A percentile compares a stretch with the other conserved stretches of the same genome.
Conservation (phyloP, 192 early-diverging fungal species). For the Coemansia sp. region DNA sequence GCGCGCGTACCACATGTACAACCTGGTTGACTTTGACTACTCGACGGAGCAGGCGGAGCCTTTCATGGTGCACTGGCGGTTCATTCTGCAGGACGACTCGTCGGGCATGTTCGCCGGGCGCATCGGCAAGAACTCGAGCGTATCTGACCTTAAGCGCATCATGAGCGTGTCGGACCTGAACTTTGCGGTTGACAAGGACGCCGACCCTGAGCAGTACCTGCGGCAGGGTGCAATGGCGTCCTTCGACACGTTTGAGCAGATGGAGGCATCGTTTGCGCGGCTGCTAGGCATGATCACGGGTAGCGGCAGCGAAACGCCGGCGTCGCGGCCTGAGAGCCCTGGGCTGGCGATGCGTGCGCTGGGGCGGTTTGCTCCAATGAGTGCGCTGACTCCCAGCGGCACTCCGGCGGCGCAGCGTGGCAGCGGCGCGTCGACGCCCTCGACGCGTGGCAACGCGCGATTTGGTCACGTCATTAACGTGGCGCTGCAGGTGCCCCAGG, state of each 20-base stretch:
- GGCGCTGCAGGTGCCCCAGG: constrained; percentile 66
- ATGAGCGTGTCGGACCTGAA: constrained; percentile 80
- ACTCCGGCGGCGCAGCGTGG: constrained; percentile 13
- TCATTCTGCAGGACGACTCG: constrained; percentile 64
- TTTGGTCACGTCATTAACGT: constrained; percentile 84
- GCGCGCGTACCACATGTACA: constrained; percentile 97
- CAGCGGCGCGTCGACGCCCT: constrained; percentile 20
- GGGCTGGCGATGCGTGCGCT: constrained; percentile 33
- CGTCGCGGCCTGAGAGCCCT: constrained; percentile 48
- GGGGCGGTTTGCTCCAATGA: constrained; percentile 43
- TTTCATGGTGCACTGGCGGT: constrained; percentile 75
- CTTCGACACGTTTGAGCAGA: constrained; percentile 63
- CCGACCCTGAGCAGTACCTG: constrained; percentile 63
- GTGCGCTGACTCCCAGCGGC: constrained; percentile 26
- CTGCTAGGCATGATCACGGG: constrained; percentile 62
- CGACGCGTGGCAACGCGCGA: constrained; percentile 18
- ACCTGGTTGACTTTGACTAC: constrained; percentile 82
- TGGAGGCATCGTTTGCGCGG: constrained; percentile 61
- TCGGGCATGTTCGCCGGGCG: constrained; percentile 43
- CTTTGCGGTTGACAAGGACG: constrained; percentile 67
- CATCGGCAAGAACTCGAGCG: constrained; percentile 31
- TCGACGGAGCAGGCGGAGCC: constrained; percentile 59
- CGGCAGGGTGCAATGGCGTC: constrained; percentile 88
- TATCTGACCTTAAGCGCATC: constrained; percentile 59
- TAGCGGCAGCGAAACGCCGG: constrained; percentile 30